These are phyloP conservation scores for Panicum hallii DNA, from an alignment of 202 grass and related monocot species.

Conservation along the genomic window DNA sequence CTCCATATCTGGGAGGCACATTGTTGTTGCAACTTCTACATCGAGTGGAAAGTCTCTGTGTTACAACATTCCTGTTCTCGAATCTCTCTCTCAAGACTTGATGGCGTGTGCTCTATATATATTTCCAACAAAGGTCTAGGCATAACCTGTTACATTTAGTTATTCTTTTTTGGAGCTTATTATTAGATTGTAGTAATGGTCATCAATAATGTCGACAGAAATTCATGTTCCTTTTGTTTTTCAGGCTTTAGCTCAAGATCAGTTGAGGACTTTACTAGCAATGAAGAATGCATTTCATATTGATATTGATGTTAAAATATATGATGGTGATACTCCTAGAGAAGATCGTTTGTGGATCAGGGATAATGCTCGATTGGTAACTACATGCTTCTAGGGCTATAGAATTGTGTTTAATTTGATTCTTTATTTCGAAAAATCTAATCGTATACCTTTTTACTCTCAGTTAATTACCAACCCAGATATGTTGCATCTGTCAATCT, in stretches of 20 bases:
- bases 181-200: slow-evolving; percentile 30
- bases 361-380: slow-evolving; percentile 83
- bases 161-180: not conserved
- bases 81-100: slow-evolving; percentile 70
- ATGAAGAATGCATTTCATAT: slow-evolving; percentile 69
- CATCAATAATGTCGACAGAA: not conserved
- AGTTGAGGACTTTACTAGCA: slow-evolving; percentile 72
- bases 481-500: slow-evolving; percentile 89
- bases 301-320: slow-evolving; percentile 74
- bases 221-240: slow-evolving; percentile 45
- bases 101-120: slow-evolving; percentile 85
- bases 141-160: slow-evolving; percentile 24
- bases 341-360: slow-evolving; percentile 80
- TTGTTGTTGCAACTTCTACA: slow-evolving; percentile 86
- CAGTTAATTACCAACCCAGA: slow-evolving; percentile 99
- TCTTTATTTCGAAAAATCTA: not conserved
- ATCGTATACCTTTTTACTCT: slow-evolving; percentile 31
- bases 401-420: slow-evolving; percentile 28
- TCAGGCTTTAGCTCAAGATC: slow-evolving; percentile 98
- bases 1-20: slow-evolving; percentile 77
- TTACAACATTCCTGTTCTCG: slow-evolving; percentile 92
- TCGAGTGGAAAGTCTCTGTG: slow-evolving; percentile 98
- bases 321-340: slow-evolving; percentile 94
- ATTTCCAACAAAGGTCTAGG: slow-evolving; percentile 91
- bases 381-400: slow-evolving; percentile 25